Conservation (phyloP, 805 yeast species). For the Helenozyma baotianmanensis region DNA sequence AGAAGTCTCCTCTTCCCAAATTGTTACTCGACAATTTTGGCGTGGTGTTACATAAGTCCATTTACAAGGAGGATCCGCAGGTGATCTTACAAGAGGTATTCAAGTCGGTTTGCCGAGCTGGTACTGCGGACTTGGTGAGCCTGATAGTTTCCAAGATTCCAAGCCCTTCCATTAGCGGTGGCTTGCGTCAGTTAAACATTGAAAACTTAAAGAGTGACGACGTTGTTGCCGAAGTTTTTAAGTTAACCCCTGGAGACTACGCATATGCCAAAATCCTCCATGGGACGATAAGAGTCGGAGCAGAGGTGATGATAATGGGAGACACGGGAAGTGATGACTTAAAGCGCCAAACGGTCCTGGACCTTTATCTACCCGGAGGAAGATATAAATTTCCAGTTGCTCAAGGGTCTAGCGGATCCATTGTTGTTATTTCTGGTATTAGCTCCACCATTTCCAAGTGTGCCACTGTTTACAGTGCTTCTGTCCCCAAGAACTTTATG, state of each 20-base stretch:
- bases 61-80: conserved; percentile 51
- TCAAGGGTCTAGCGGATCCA: conserved; percentile 57
- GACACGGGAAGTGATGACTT: conserved; percentile 55
- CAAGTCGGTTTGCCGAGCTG: conserved; percentile 49
- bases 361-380: conserved; percentile 58
- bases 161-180: no score
- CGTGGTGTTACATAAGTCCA: conserved; percentile 36
- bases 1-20: conserved; percentile 27
- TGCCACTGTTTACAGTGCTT: conserved; percentile 48
- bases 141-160: conserved; percentile 29
- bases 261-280: conserved; percentile 59
- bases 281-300: conserved; percentile 52
- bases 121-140: conserved; percentile 49
- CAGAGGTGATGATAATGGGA: conserved; percentile 51
- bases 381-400: conserved; percentile 58
- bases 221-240: conserved; percentile 33
- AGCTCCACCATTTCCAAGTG: conserved; percentile 52
- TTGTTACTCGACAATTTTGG: conserved; percentile 49
- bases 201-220: conserved; percentile 27
- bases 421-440: conserved; percentile 65
- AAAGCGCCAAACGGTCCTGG: conserved; percentile 36
- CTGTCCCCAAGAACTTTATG: conserved; percentile 12
- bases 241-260: conserved; percentile 48
- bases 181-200: no score
- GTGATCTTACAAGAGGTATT: conserved; percentile 54